Conservation (phyloP, 805 yeast species). For the Sugiyamaella floridensis region DNA sequence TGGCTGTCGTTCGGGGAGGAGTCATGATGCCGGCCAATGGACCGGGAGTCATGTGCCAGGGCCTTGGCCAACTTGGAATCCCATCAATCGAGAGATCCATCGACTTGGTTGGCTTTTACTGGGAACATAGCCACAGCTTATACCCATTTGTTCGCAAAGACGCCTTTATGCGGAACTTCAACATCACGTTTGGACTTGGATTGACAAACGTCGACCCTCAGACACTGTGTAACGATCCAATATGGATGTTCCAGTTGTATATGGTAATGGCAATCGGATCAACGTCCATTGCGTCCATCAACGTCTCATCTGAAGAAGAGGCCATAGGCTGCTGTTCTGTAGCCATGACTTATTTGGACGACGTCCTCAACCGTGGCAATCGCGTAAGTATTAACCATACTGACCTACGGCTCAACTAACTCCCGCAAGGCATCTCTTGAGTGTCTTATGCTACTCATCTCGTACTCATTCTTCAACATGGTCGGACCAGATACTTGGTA, state of each 20-base stretch:
- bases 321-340: slow-evolving; percentile 37
- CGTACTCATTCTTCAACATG: slow-evolving; percentile 47
- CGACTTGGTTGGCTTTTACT: slow-evolving; percentile 16
- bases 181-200: slow-evolving; percentile 1
- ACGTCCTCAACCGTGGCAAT: slow-evolving; percentile 36
- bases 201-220: not conserved
- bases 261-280: slow-evolving; percentile 53
- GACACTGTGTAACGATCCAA: slow-evolving; percentile 8
- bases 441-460: slow-evolving; percentile 39
- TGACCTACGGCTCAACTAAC: slow-evolving; percentile 6
- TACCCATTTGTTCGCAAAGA: slow-evolving; percentile 16
- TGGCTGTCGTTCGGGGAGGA: slow-evolving; percentile 10
- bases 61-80: not conserved
- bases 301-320: slow-evolving; percentile 17
- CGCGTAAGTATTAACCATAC: not conserved
- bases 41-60: not conserved
- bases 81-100: slow-evolving; percentile 12
- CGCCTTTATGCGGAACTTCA: slow-evolving; percentile 8
- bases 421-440: slow-evolving; percentile 33
- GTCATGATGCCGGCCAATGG: slow-evolving; percentile 3
- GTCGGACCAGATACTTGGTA: slow-evolving; percentile 47
- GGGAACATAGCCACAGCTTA: slow-evolving; percentile 20
- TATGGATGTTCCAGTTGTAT: slow-evolving; percentile 39
- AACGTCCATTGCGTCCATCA: slow-evolving; percentile 36
- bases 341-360: slow-evolving; percentile 37